Evolutionary conservation across 305 asterid genomes (phyloP).

Genomic region (Solanum hybrid): DNA sequence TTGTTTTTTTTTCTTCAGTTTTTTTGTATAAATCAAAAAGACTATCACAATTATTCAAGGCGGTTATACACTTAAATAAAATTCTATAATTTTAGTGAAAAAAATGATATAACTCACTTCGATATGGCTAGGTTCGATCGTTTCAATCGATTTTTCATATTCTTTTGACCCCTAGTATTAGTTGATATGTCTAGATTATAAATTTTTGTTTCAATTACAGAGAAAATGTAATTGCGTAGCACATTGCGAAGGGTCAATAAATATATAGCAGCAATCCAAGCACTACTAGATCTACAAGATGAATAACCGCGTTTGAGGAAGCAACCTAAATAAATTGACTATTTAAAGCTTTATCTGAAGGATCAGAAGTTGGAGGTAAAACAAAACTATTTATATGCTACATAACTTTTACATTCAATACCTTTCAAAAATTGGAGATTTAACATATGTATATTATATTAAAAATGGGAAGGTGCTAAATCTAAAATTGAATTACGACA

Average conservation of each 20-base stretch:
- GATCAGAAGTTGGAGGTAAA: neutral
- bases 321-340: neutral
- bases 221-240: neutral
- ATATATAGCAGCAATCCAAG: neutral
- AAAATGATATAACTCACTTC: neutral
- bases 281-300: neutral
- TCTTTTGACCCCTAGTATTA: neutral
- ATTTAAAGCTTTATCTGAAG: neutral
- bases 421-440: neutral
- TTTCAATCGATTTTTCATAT: neutral
- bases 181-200: neutral
- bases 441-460: neutral
- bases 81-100: neutral
- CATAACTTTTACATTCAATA: neutral
- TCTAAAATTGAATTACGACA: neutral
- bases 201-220: neutral
- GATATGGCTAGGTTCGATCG: neutral
- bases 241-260: neutral
- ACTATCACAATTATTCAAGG: neutral
- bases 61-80: neutral
- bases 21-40: neutral
- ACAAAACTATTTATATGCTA: neutral
- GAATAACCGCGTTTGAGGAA: neutral
- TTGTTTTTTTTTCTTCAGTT: neutral
- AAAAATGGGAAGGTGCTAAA: neutral